Conservation (phyloP, 495 filamentous ascomycete species). For the Arthonia radiata region DNA sequence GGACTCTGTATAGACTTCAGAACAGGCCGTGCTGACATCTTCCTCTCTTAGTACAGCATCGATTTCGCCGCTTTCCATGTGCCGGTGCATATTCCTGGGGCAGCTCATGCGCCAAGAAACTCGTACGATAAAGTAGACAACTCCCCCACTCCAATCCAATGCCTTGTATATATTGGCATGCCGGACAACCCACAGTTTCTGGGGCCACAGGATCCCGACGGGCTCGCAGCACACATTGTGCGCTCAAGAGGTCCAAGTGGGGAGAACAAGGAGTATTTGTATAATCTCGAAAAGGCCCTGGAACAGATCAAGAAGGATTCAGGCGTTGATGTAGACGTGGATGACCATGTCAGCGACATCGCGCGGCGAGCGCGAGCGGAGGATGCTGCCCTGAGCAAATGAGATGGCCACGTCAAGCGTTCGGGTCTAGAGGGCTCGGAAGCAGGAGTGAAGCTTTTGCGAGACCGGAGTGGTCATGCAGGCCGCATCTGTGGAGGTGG, state of each 20-base stretch:
- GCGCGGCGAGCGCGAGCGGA: too few relatives aligned
- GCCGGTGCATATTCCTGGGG: slow-evolving; percentile 9
- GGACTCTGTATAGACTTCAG: too few relatives aligned
- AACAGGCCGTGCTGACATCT: slow-evolving; percentile 63
- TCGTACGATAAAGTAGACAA: neutral
- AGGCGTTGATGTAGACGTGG: slow-evolving; percentile 25
- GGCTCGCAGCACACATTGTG: slow-evolving; percentile 66
- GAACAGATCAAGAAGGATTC: slow-evolving; percentile 40
- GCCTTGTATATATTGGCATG: slow-evolving; percentile 83
- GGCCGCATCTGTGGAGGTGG: too few relatives aligned
- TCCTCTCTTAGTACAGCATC: slow-evolving; percentile 17
- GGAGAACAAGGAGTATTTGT: slow-evolving; percentile 77
- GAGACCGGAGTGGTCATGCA: too few relatives aligned
- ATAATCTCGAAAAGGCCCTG: slow-evolving; percentile 53
- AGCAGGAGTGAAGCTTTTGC: too few relatives aligned
- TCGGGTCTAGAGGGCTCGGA: too few relatives aligned
- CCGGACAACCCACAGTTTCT: slow-evolving; percentile 87
- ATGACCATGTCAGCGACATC: slow-evolving; percentile 49
- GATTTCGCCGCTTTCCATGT: slow-evolving; percentile 9
- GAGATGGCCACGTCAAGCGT: too few relatives aligned
- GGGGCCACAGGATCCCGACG: slow-evolving; percentile 52
- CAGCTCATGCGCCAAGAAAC: neutral
- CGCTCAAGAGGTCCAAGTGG: slow-evolving; percentile 61
- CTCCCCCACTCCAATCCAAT: slow-evolving; percentile 18
- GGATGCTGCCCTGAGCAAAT: too few relatives aligned